Percentiles rank a stretch among this genome's conserved stretches.
Evolutionary conservation across 495 filamentous ascomycete species (phyloP).

Genomic region (Astrocystis sublimbata): DNA sequence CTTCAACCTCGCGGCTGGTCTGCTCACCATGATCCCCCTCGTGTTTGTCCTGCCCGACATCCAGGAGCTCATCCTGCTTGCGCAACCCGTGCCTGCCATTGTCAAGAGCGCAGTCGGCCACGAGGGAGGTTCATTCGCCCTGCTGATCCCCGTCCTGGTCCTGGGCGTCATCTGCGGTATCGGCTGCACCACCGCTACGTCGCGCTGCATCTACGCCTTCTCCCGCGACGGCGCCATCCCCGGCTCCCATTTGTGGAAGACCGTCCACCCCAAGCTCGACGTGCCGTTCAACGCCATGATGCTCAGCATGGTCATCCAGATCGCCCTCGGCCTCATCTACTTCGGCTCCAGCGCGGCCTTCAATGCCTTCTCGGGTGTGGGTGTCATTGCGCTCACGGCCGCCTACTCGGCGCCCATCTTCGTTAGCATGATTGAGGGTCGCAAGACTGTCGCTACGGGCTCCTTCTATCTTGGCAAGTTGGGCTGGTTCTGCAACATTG

Average conservation of each 20-base stretch:
- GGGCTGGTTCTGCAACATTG: slow-evolving; percentile 57
- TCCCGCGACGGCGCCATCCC: slow-evolving; percentile 59
- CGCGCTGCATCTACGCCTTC: slow-evolving; percentile 61
- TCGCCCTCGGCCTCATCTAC: slow-evolving; percentile 52
- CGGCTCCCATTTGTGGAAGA: slow-evolving; percentile 55
- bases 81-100: slow-evolving; percentile 49
- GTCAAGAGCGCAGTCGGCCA: slow-evolving; percentile 48
- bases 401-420: slow-evolving; percentile 61
- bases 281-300: slow-evolving; percentile 55
- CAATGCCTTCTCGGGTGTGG: slow-evolving; percentile 65
- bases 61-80: slow-evolving; percentile 40
- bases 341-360: slow-evolving; percentile 54
- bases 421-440: slow-evolving; percentile 53
- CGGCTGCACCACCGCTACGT: slow-evolving; percentile 61
- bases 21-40: slow-evolving; percentile 52
- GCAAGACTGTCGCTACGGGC: slow-evolving; percentile 52
- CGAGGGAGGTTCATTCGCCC: slow-evolving; percentile 46
- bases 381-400: slow-evolving; percentile 59
- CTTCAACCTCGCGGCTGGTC: slow-evolving; percentile 50
- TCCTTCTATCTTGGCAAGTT: slow-evolving; percentile 57
- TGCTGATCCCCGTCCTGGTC: slow-evolving; percentile 52
- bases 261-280: slow-evolving; percentile 47
- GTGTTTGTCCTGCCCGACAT: slow-evolving; percentile 52
- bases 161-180: slow-evolving; percentile 60
- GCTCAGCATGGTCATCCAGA: slow-evolving; percentile 49